A percentile compares a stretch with the other conserved stretches of the same genome.
Conservation (phyloP, 768 basidiomycete species). For the Auricularia sp. region DNA sequence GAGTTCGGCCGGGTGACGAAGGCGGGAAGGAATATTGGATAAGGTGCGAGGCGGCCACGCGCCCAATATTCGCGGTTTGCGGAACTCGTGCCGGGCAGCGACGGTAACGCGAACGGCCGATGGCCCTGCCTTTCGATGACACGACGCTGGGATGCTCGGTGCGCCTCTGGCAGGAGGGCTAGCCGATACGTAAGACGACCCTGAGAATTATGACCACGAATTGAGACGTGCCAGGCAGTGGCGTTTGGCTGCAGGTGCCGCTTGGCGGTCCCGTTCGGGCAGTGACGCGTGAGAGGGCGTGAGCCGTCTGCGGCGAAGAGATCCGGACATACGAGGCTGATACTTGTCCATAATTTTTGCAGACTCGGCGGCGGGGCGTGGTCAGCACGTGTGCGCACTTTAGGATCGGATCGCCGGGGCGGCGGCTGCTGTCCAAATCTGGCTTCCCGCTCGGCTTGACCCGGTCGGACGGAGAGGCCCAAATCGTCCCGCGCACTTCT, state of each 20-base stretch:
- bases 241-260: neutral
- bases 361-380: too few relatives aligned
- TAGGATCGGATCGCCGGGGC: too few relatives aligned
- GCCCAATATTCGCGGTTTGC: neutral
- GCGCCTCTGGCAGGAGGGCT: neutral
- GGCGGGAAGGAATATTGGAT: neutral
- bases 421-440: too few relatives aligned
- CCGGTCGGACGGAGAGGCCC: too few relatives aligned
- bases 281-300: neutral
- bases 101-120: neutral
- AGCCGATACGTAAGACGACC: neutral
- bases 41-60: neutral
- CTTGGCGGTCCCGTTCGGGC: neutral
- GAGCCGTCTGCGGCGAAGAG: neutral
- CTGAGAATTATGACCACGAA: neutral
- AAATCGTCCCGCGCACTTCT: neutral
- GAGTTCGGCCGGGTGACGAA: neutral
- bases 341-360: too few relatives aligned
- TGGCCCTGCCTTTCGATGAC: neutral
- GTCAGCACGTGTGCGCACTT: too few relatives aligned
- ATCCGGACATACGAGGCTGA: neutral
- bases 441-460: too few relatives aligned
- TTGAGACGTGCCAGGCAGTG: neutral
- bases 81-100: neutral
- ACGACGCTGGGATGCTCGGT: neutral